These are phyloP conservation scores for Phytomonas sp. DNA, from an alignment of 208 protist genomes.

Conservation along the genomic window DNA sequence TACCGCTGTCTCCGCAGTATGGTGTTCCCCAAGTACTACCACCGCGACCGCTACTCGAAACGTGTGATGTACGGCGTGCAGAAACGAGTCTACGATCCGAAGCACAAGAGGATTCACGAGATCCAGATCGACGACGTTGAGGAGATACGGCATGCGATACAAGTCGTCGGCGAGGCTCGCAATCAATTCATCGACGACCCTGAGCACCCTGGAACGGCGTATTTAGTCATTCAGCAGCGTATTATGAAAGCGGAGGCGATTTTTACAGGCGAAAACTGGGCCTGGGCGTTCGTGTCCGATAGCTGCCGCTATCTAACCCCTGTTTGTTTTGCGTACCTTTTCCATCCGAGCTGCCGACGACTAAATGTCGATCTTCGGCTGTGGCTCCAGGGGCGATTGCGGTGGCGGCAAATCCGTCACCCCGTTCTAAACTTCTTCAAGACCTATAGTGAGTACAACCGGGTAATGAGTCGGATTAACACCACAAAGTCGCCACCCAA, in stretches of 20 bases:
- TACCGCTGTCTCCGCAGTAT: conserved; percentile 66
- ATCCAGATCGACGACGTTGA: conserved; percentile 49
- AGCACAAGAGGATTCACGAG: conserved; percentile 41
- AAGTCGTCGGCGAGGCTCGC: conserved; percentile 35
- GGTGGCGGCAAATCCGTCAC: conserved; percentile 72
- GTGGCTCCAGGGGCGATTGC: conserved; percentile 55
- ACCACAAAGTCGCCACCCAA: conserved; percentile 63
- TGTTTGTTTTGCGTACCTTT: conserved; percentile 55
- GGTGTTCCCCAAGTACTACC: conserved; percentile 61
- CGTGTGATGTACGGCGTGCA: conserved; percentile 81
- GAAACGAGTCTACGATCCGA: conserved; percentile 63
- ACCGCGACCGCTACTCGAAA: conserved; percentile 52
- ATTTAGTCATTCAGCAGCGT: conserved; percentile 80
- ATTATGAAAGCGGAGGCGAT: conserved; percentile 79
- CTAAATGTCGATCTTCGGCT: conserved; percentile 57
- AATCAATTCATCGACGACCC: conserved; percentile 88
- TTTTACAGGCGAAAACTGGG: conserved; percentile 85
- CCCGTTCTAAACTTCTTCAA: conserved; percentile 84
- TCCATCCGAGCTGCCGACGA: conserved; percentile 64
- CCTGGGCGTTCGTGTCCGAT: conserved; percentile 84
- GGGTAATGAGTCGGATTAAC: conserved; percentile 67
- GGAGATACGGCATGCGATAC: conserved; percentile 72
- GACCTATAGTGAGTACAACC: conserved; percentile 80
- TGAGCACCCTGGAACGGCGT: conserved; percentile 35
- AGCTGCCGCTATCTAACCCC: conserved; percentile 72